Evolutionary conservation across 345 rosid species (phyloP).

Genomic region (Populus simonii): DNA sequence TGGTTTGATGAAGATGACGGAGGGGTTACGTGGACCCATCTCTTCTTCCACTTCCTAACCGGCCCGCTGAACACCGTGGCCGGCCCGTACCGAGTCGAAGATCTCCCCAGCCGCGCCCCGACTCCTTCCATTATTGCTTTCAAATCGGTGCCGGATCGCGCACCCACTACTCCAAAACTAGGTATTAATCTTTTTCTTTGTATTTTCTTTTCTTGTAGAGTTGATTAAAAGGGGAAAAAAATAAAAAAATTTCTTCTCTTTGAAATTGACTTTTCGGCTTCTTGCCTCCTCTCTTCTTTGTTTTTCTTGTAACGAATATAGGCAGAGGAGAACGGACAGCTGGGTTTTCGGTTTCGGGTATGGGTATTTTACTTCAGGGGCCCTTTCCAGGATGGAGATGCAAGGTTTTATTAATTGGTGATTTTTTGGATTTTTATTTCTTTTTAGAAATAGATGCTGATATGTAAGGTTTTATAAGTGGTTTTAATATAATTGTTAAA

Average conservation of each 20-base stretch:
- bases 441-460: no score
- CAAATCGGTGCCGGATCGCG: slow-evolving; percentile 5
- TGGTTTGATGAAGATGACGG: slow-evolving; percentile 19
- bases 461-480: no score
- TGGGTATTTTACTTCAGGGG: no score
- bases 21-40: slow-evolving; percentile 82
- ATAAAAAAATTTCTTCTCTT: not conserved
- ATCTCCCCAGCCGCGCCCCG: slow-evolving; percentile 91
- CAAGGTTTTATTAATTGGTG: no score
- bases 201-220: not conserved
- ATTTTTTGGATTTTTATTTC: no score
- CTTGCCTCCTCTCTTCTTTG: not conserved
- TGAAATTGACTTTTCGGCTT: not conserved
- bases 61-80: slow-evolving; percentile 92
- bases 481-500: no score
- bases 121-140: slow-evolving; percentile 78
- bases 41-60: slow-evolving; percentile 97
- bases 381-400: no score
- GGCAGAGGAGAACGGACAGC: not conserved
- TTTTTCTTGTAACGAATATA: not conserved
- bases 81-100: slow-evolving; percentile 96
- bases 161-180: not conserved
- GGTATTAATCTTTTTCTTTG: not conserved
- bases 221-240: not conserved
- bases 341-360: no score